Percentiles rank a stretch among this genome's conserved stretches.
Conservation (phyloP, 352 stramenopile genomes). For the Phytophthora agathidicida region DNA sequence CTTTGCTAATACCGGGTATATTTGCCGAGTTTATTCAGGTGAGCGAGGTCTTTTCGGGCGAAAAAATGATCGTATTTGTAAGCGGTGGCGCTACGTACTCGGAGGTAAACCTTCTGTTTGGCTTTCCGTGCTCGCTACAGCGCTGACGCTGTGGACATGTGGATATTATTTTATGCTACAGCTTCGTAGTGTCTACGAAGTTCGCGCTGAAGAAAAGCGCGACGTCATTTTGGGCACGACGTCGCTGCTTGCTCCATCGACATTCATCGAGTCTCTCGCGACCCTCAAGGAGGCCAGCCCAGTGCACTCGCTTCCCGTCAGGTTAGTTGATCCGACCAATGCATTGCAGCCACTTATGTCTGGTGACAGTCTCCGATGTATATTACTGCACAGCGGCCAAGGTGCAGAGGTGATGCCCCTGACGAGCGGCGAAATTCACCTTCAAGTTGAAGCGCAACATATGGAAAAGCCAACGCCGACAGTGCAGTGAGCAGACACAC, state of each 20-base stretch:
- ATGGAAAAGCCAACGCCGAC: constrained; percentile 22
- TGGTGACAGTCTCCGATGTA: neutral
- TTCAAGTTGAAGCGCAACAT: constrained; percentile 66
- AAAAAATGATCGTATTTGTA: constrained; percentile 96
- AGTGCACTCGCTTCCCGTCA: constrained; percentile 6
- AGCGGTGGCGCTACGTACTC: constrained; percentile 94
- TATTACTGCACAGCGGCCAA: constrained; percentile 29
- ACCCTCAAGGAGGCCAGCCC: constrained; percentile 64
- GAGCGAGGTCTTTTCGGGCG: constrained; percentile 65
- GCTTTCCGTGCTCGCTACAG: neutral
- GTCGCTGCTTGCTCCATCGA: constrained; percentile 65
- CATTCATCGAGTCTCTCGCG: constrained; percentile 63
- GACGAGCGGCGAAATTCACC: constrained; percentile 68
- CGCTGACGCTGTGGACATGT: neutral
- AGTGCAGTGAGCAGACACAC: constrained; percentile 10
- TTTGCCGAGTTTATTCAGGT: constrained; percentile 33
- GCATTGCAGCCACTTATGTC: neutral
- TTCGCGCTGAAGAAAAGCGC: constrained; percentile 68
- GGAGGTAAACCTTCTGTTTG: constrained; percentile 75
- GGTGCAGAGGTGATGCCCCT: constrained; percentile 62
- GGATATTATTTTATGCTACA: constrained; percentile 6
- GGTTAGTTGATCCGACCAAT: constrained; percentile 8
- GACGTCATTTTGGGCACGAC: constrained; percentile 77
- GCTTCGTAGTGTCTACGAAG: constrained; percentile 84
- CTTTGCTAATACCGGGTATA: neutral